Percentiles rank a stretch among this genome's conserved stretches.
These are phyloP conservation scores for Taphrina pruni DNA, from an alignment of 1,139 yeast species.

Conservation along the genomic window DNA sequence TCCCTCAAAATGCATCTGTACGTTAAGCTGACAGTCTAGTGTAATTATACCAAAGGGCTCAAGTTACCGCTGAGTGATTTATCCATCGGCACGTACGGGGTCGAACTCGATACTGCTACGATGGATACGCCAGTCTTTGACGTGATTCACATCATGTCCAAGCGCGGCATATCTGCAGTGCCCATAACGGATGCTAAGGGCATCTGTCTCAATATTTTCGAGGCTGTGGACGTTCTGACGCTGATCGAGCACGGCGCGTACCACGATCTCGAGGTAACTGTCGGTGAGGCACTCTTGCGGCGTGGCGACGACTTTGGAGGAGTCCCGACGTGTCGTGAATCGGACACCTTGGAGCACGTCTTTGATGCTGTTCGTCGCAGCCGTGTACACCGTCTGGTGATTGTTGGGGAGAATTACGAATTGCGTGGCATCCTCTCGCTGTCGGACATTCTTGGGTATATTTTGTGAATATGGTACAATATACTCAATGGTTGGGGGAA, in stretches of 20 bases:
- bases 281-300: conserved; percentile 94
- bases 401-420: conserved; percentile 80
- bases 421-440: conserved; percentile 84
- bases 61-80: conserved; percentile 75
- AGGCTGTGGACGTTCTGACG: conserved; percentile 92
- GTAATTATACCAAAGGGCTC: conserved; percentile 89
- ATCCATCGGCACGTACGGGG: conserved; percentile 60
- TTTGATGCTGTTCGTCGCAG: conserved; percentile 93
- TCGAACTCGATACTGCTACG: conserved; percentile 73
- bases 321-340: conserved; percentile 90
- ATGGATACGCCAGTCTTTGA: conserved; percentile 95
- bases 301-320: conserved; percentile 98
- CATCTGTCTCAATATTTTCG: conserved; percentile 79
- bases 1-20: background rate
- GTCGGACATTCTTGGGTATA: conserved; percentile 86
- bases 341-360: conserved; percentile 86
- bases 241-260: conserved; percentile 93
- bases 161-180: conserved; percentile 82
- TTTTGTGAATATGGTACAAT: conserved; percentile 49
- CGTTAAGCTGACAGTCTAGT: conserved; percentile 49
- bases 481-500: background rate
- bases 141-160: conserved; percentile 81
- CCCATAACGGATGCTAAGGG: conserved; percentile 86
- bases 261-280: conserved; percentile 86
- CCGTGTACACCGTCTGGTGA: conserved; percentile 87